Evolutionary conservation across 176 grass and related monocot species (phyloP).

Genomic region (Chrysopogon serrulatus): DNA sequence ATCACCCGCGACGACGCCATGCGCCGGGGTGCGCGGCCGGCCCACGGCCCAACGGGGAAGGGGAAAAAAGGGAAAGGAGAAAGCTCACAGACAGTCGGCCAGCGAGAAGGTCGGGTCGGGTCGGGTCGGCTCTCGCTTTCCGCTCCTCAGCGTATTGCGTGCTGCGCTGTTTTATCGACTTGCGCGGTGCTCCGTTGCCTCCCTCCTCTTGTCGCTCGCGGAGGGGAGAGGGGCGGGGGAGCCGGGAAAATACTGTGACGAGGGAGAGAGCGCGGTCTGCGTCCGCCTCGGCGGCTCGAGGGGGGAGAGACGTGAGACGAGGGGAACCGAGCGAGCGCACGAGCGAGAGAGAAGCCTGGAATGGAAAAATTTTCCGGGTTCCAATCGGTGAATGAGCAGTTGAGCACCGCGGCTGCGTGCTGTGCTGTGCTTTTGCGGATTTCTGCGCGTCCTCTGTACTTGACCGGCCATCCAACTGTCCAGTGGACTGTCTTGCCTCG

Average conservation of each 20-base stretch:
- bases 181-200: not conserved
- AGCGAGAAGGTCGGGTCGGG: not conserved
- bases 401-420: not conserved
- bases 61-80: not conserved
- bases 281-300: not conserved
- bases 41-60: not conserved
- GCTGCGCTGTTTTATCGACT: not conserved
- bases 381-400: not conserved
- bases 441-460: not conserved
- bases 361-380: not conserved
- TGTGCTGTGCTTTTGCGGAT: not conserved
- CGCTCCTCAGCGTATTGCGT: too few relatives aligned
- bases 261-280: not conserved
- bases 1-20: conserved; percentile 86
- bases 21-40: not conserved
- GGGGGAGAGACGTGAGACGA: not conserved
- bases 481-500: not conserved
- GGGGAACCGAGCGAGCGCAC: not conserved
- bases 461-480: not conserved
- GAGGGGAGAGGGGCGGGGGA: not conserved
- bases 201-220: not conserved
- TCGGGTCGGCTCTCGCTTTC: not conserved
- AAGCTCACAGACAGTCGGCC: not conserved
- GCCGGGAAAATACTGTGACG: not conserved
- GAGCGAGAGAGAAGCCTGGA: not conserved